Conservation (phyloP, 1,284 basidiomycete genomes). For the Apiotrichum gamsii region DNA sequence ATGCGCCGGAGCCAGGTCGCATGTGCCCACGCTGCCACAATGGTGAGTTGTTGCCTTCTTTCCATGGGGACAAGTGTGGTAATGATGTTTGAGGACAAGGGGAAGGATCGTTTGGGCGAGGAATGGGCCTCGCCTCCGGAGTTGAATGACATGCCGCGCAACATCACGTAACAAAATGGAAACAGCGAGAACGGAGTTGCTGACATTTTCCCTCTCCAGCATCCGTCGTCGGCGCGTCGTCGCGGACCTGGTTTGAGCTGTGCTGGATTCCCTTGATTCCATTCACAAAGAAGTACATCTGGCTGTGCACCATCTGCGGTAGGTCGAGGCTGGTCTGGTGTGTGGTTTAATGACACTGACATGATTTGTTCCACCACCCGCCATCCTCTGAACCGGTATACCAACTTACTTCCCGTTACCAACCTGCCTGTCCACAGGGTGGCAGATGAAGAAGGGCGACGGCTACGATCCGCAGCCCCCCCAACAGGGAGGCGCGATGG, state of each 20-base stretch:
- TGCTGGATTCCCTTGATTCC: conserved; percentile 45
- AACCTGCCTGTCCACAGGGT: conserved; percentile 8
- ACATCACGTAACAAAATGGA: too few relatives aligned
- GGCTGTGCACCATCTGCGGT: conserved; percentile 43
- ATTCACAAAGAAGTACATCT: conserved; percentile 34
- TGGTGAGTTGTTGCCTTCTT: too few relatives aligned
- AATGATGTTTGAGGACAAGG: too few relatives aligned
- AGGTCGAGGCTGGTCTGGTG: conserved; percentile 12
- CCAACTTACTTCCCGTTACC: too few relatives aligned
- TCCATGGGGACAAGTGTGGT: too few relatives aligned
- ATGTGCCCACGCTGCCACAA: conserved; percentile 42
- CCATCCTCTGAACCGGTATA: not conserved
- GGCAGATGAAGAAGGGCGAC: conserved; percentile 19
- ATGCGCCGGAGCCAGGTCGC: conserved; percentile 20
- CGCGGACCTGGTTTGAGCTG: conserved; percentile 40
- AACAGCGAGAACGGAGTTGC: too few relatives aligned
- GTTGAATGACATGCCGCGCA: too few relatives aligned
- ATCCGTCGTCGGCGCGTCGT: conserved; percentile 25
- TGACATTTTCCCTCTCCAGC: too few relatives aligned
- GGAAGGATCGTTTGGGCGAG: too few relatives aligned
- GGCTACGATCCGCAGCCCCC: conserved; percentile 30
- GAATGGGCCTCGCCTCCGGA: too few relatives aligned
- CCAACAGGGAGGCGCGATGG: conserved; percentile 19
- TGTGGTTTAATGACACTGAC: not conserved
- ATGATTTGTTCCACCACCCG: not conserved